These are phyloP conservation scores for Oryza australiensis DNA, from an alignment of 176 grass and related monocot genomes.

Conservation along the genomic window DNA sequence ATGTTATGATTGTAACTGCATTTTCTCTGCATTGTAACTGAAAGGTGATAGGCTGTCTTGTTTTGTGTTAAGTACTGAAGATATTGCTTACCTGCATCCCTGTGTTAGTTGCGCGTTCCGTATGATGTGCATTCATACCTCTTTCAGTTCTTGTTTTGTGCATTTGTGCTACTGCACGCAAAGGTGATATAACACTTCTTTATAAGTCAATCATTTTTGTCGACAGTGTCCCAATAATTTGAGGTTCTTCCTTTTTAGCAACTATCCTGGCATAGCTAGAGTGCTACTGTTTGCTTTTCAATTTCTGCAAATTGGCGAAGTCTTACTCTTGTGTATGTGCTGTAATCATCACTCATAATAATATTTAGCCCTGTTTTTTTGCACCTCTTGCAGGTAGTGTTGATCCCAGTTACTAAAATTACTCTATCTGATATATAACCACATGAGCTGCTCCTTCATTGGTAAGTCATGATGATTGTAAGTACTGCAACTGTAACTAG, in stretches of 20 bases:
- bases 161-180: slow-evolving; percentile 20
- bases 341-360: background rate
- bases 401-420: slow-evolving; percentile 9
- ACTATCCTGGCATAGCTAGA: background rate
- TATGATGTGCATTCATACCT: background rate
- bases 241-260: background rate
- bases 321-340: background rate
- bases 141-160: slow-evolving; percentile 27
- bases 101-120: slow-evolving; percentile 29
- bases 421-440: background rate
- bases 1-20: background rate
- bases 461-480: background rate
- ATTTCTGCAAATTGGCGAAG: slow-evolving; percentile 9
- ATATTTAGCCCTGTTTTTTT: slow-evolving; percentile 25
- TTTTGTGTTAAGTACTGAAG: slow-evolving; percentile 18
- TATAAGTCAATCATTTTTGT: background rate
- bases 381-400: slow-evolving; percentile 34
- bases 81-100: slow-evolving; percentile 14
- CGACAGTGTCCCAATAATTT: slow-evolving; percentile 25
- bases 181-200: background rate
- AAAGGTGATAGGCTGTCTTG: background rate
- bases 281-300: background rate
- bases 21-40: background rate
- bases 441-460: background rate
- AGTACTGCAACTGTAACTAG: background rate